Conservation (phyloP, 225 moss, liverwort and hornwort species). For the Pseudisothecium myosuroides region DNA sequence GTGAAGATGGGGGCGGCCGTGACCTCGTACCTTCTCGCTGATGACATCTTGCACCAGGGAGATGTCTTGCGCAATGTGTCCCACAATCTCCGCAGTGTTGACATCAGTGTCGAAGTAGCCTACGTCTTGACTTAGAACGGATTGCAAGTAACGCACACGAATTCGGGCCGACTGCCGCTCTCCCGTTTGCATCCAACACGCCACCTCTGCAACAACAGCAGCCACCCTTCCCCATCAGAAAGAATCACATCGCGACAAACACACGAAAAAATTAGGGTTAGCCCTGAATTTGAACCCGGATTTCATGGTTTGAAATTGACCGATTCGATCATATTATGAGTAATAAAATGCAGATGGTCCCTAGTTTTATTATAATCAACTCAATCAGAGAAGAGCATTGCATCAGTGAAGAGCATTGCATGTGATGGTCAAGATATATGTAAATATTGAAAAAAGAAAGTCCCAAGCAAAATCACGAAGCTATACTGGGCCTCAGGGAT, state of each 20-base stretch:
- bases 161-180: slow-evolving; percentile 40
- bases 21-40: slow-evolving; percentile 61
- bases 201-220: slow-evolving; percentile 49
- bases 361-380: background rate
- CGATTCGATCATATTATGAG: background rate
- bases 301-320: background rate
- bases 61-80: slow-evolving; percentile 44
- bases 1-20: background rate
- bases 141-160: slow-evolving; percentile 39
- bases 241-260: no score
- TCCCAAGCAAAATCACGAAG: background rate
- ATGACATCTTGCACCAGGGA: slow-evolving; percentile 71
- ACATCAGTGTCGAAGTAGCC: slow-evolving; percentile 56
- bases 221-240: background rate
- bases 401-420: background rate
- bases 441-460: background rate
- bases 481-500: no score
- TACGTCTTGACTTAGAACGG: slow-evolving; percentile 64
- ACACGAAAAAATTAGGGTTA: background rate
- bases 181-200: slow-evolving; percentile 31
- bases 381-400: background rate
- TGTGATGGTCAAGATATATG: background rate
- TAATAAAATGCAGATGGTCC: background rate
- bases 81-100: slow-evolving; percentile 40
- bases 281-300: background rate